Conservation (phyloP, 768 basidiomycete species). For the Podaxis pistillaris region DNA sequence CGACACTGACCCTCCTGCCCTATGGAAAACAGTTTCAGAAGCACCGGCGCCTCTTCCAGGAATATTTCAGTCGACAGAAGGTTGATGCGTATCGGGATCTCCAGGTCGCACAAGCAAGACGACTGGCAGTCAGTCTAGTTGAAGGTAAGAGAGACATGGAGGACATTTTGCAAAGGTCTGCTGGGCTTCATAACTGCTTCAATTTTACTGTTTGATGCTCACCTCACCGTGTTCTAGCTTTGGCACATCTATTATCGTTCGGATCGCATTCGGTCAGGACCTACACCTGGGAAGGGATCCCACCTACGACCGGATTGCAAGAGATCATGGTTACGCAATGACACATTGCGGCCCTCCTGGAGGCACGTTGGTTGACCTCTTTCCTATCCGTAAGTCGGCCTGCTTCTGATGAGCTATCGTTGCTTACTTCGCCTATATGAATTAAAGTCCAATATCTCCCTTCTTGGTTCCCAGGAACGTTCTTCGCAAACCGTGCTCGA, state of each 20-base stretch:
- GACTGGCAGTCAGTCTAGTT: not conserved
- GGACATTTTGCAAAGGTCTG: not conserved
- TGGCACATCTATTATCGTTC: not conserved
- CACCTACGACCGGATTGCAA: not conserved
- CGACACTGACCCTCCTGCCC: not conserved
- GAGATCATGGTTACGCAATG: not conserved
- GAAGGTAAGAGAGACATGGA: not conserved
- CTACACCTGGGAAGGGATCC: not conserved
- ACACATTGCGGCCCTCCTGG: slow-evolving; percentile 5
- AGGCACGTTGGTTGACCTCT: slow-evolving; percentile 7
- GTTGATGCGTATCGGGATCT: not conserved
- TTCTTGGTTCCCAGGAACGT: slow-evolving; percentile 26
- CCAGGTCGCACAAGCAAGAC: not conserved
- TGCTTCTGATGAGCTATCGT: not conserved
- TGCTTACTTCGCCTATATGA: not conserved
- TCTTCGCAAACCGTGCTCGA: slow-evolving; percentile 19
- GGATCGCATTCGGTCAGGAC: not conserved
- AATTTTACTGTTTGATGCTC: not conserved
- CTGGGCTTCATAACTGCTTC: not conserved
- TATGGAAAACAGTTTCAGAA: slow-evolving; percentile 10
- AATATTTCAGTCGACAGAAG: slow-evolving; percentile 1
- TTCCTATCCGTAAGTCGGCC: slow-evolving; percentile 1
- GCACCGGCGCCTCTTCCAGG: slow-evolving; percentile 7
- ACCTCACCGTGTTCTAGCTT: not conserved
- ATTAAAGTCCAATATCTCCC: slow-evolving; percentile 20